These are phyloP conservation scores for Chloromonas sp. DNA, from an alignment of 163 green algal species.

Conservation along the genomic window DNA sequence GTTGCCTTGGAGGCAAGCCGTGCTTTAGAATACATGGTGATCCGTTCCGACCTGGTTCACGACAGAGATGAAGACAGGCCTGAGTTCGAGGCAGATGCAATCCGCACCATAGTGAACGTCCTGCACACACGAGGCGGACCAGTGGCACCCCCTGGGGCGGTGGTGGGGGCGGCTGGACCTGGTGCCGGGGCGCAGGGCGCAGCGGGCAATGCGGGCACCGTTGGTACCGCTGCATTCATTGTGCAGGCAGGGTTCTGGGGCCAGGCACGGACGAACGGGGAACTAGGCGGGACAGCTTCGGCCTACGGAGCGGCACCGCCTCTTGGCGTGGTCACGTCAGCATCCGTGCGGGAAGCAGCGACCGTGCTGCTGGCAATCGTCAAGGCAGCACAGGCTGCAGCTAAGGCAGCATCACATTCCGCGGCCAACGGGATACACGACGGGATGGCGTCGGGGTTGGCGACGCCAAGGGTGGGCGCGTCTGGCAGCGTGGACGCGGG, in stretches of 20 bases:
- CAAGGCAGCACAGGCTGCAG: constrained; percentile 15
- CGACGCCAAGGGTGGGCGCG: too few species aligned
- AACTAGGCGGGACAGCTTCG: background rate
- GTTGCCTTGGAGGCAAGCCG: constrained; percentile 15
- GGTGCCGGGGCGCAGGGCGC: too few species aligned
- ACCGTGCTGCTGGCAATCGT: constrained; percentile 21
- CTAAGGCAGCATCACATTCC: too few species aligned
- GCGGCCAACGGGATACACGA: too few species aligned
- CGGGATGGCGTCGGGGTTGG: too few species aligned
- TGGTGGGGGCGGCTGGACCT: background rate
- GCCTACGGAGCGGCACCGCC: too few species aligned
- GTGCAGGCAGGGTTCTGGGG: background rate
- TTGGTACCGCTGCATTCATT: too few species aligned
- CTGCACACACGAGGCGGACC: constrained; percentile 9
- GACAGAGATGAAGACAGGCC: constrained; percentile 20
- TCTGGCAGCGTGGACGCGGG: too few species aligned
- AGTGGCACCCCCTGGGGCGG: too few species aligned
- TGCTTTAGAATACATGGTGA: constrained; percentile 16
- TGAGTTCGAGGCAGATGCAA: constrained; percentile 29
- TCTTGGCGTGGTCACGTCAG: constrained; percentile 1
- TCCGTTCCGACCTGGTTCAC: constrained; percentile 18
- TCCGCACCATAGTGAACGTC: constrained; percentile 25
- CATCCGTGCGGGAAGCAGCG: constrained; percentile 20
- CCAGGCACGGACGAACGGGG: background rate
- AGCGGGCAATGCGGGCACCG: too few species aligned